These are phyloP conservation scores for Tolypocladium inflatum DNA, from an alignment of 2,329 filamentous ascomycete species.

Conservation along the genomic window DNA sequence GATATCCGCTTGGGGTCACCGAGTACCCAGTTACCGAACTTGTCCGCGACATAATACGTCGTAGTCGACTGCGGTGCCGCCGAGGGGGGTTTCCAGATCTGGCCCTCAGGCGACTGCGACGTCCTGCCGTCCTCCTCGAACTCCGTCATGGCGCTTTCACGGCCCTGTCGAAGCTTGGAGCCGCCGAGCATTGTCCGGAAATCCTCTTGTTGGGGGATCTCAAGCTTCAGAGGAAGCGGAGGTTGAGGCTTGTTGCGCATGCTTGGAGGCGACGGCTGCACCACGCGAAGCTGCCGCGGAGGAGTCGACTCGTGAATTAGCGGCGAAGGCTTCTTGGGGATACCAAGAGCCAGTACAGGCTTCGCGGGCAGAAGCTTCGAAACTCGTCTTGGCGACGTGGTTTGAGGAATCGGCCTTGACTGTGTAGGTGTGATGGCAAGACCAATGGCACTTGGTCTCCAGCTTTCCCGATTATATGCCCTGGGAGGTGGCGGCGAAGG, in stretches of 20 bases:
- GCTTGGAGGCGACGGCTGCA: constrained; percentile 7
- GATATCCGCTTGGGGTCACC: constrained; percentile 24
- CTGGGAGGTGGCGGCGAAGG: constrained; percentile 9
- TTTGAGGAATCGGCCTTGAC: constrained; percentile 10
- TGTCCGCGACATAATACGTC: constrained; percentile 41
- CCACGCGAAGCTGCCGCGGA: background rate
- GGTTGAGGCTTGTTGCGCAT: constrained; percentile 8
- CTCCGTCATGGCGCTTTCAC: constrained; percentile 39
- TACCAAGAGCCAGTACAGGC: constrained; percentile 27
- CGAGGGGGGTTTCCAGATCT: constrained; percentile 42
- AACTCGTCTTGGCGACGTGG: constrained; percentile 18
- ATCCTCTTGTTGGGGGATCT: constrained; percentile 10
- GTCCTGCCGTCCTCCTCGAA: constrained; percentile 40
- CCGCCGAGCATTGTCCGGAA: background rate
- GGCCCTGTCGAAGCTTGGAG: constrained; percentile 9
- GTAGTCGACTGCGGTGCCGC: constrained; percentile 34
- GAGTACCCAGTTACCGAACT: constrained; percentile 44
- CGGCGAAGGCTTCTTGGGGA: background rate
- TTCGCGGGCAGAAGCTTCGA: constrained; percentile 37
- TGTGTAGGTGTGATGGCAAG: constrained; percentile 30
- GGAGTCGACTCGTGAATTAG: background rate
- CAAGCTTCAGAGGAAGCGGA: constrained; percentile 16
- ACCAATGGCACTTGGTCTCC: constrained; percentile 30
- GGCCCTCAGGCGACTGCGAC: constrained; percentile 24
- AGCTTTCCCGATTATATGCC: constrained; percentile 18